A percentile compares a stretch with the other conserved stretches of the same genome.
phyloP scores from a whole-genome alignment of 1,284 basidiomycete genomes.

The Neolentinus lepideus region DNA sequence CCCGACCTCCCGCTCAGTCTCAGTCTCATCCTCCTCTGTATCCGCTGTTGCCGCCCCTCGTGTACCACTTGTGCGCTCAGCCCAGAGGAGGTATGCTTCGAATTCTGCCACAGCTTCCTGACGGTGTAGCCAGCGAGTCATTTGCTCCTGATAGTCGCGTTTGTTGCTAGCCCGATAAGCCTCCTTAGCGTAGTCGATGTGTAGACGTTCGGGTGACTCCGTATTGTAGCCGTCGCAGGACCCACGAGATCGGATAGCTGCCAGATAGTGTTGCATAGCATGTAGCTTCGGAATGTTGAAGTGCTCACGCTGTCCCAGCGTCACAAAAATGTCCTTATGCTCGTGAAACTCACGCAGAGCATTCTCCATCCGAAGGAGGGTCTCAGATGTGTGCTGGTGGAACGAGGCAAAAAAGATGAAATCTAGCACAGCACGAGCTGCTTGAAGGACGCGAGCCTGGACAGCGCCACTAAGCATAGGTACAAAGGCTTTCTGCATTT shows the following conservation, averaged over 20 bases:
- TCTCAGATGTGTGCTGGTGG: conserved; percentile 12
- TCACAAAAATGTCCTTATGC: conserved; percentile 19
- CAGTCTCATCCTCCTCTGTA: too few relatives aligned
- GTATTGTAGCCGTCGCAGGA: conserved; percentile 18
- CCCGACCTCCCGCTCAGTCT: too few relatives aligned
- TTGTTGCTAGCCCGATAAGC: conserved; percentile 19
- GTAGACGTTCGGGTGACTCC: conserved; percentile 19
- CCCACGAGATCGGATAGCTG: conserved; percentile 12
- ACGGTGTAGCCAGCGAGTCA: conserved; percentile 19
- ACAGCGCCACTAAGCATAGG: conserved; percentile 11
- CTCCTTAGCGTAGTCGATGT: conserved; percentile 22
- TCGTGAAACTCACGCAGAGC: conserved; percentile 16
- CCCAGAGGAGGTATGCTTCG: neutral
- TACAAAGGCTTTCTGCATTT: conserved; percentile 18
- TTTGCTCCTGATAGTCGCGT: conserved; percentile 16
- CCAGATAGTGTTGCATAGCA: conserved; percentile 16
- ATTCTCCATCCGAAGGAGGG: conserved; percentile 7
- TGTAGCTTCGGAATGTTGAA: conserved; percentile 26
- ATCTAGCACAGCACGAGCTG: conserved; percentile 17
- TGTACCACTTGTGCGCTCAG: too few relatives aligned
- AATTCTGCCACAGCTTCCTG: conserved; percentile 5
- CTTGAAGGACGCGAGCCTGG: conserved; percentile 5
- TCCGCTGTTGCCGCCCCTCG: too few relatives aligned
- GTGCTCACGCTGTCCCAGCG: conserved; percentile 12
- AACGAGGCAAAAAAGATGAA: conserved; percentile 20